Percentiles rank a stretch among this genome's conserved stretches.
Conservation (phyloP, 2,329 filamentous ascomycete species). For the Calonectria crousiana region DNA sequence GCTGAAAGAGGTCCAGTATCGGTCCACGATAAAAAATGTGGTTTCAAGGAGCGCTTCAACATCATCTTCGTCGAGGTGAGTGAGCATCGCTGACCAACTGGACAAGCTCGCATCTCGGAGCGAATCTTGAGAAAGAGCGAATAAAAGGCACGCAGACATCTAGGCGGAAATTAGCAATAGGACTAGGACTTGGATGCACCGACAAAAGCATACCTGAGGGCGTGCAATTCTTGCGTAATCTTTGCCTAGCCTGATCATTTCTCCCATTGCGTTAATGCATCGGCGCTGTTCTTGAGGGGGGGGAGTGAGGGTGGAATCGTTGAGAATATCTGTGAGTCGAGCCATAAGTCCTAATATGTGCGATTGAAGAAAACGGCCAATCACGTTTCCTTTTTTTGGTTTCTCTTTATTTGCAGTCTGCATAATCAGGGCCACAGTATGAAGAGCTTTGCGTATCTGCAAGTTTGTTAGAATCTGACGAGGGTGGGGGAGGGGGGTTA, state of each 20-base stretch:
- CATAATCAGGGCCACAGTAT: slow-evolving; percentile 58
- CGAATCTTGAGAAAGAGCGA: slow-evolving; percentile 79
- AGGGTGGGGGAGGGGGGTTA: neutral
- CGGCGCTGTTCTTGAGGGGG: slow-evolving; percentile 76
- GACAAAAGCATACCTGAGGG: slow-evolving; percentile 75
- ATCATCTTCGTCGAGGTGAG: slow-evolving; percentile 81
- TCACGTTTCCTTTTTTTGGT: slow-evolving; percentile 65
- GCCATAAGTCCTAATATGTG: slow-evolving; percentile 91
- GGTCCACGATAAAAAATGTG: slow-evolving; percentile 87
- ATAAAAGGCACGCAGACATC: slow-evolving; percentile 93
- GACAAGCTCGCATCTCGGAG: slow-evolving; percentile 84
- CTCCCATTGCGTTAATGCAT: slow-evolving; percentile 85
- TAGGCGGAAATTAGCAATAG: slow-evolving; percentile 1
- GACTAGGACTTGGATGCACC: neutral
- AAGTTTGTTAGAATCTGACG: slow-evolving; percentile 40
- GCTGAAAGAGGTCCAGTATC: slow-evolving; percentile 81
- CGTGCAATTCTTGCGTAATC: slow-evolving; percentile 81
- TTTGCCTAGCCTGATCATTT: slow-evolving; percentile 85
- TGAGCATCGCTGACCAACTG: slow-evolving; percentile 86
- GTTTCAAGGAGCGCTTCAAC: slow-evolving; percentile 85
- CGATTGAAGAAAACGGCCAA: slow-evolving; percentile 82
- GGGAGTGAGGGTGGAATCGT: slow-evolving; percentile 70
- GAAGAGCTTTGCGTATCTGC: slow-evolving; percentile 62
- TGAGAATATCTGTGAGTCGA: slow-evolving; percentile 82
- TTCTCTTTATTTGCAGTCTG: slow-evolving; percentile 57